A percentile compares a stretch with the other conserved stretches of the same genome.
Conservation (phyloP, 2,329 filamentous ascomycete genomes). For the Colletotrichum chlorophyti region DNA sequence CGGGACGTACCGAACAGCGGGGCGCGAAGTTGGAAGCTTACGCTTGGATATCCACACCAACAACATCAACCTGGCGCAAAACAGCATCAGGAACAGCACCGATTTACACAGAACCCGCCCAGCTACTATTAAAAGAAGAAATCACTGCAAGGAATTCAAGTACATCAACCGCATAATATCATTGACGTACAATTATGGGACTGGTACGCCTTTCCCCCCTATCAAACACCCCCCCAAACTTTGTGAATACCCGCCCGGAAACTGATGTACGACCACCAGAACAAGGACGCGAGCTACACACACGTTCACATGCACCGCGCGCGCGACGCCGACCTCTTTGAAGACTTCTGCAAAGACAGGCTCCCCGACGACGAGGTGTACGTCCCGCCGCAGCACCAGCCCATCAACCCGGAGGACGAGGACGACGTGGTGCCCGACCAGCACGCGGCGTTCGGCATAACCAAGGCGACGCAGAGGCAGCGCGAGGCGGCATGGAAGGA, state of each 20-base stretch:
- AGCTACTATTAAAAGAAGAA: too few species aligned
- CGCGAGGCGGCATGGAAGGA: constrained; percentile 82
- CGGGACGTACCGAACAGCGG: too few species aligned
- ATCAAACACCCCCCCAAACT: too few species aligned
- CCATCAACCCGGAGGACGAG: constrained; percentile 86
- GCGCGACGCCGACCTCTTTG: constrained; percentile 79
- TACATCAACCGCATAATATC: neutral
- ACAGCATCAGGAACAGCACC: too few species aligned
- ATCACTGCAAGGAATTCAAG: too few species aligned
- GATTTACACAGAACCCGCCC: too few species aligned
- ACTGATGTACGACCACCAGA: constrained; percentile 45
- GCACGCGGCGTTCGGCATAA: constrained; percentile 86
- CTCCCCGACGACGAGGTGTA: constrained; percentile 82
- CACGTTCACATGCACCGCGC: constrained; percentile 77
- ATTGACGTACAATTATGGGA: constrained; percentile 2
- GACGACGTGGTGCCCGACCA: constrained; percentile 89
- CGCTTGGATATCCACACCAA: too few species aligned
- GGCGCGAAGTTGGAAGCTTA: too few species aligned
- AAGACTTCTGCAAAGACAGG: constrained; percentile 74
- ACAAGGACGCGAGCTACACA: constrained; percentile 78
- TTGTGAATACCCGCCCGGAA: neutral
- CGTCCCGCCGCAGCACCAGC: constrained; percentile 80
- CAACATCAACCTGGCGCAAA: too few species aligned
- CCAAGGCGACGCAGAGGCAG: constrained; percentile 76
- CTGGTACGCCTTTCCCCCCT: neutral